Percentiles rank a stretch among this genome's conserved stretches.
phyloP scores from a whole-genome alignment of 352 stramenopile species.

The Globisporangium camurandrum region DNA sequence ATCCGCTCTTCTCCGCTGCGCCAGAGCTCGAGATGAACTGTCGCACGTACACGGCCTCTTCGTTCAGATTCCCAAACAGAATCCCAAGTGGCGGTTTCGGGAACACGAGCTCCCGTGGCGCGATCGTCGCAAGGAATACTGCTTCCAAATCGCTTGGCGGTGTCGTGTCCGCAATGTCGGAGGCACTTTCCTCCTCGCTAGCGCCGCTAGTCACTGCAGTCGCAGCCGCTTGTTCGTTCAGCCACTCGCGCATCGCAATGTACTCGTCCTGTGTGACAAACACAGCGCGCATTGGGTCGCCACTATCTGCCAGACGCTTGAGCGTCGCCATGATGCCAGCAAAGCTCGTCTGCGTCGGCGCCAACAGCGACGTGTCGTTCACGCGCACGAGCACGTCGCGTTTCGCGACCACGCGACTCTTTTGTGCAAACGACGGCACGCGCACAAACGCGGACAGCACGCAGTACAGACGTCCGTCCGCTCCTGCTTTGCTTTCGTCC shows the following conservation, averaged over 20 bases:
- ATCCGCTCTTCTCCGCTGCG: conserved; percentile 55
- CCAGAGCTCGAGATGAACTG: conserved; percentile 76
- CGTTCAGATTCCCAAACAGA: conserved; percentile 77
- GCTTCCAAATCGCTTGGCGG: conserved; percentile 5
- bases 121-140: conserved; percentile 14
- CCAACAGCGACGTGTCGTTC: conserved; percentile 47
- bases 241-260: conserved; percentile 20
- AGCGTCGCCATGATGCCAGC: conserved; percentile 55
- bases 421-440: conserved; percentile 67
- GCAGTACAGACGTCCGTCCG: conserved; percentile 52
- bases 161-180: not conserved
- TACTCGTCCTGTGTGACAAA: conserved; percentile 61
- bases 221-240: conserved; percentile 4
- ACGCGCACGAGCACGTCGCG: conserved; percentile 64
- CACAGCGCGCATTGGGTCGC: conserved; percentile 39
- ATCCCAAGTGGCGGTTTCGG: conserved; percentile 62
- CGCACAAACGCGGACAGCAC: conserved; percentile 61
- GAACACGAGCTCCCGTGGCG: conserved; percentile 53
- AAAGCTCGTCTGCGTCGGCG: conserved; percentile 38
- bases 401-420: conserved; percentile 44
- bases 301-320: conserved; percentile 35
- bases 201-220: conserved; percentile 3
- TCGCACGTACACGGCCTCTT: conserved; percentile 69
- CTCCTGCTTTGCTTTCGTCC: no score
- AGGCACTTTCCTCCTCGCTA: conserved; percentile 13